Evolutionary conservation across 495 filamentous ascomycete species (phyloP).

Genomic region (Apiosordaria backusii): DNA sequence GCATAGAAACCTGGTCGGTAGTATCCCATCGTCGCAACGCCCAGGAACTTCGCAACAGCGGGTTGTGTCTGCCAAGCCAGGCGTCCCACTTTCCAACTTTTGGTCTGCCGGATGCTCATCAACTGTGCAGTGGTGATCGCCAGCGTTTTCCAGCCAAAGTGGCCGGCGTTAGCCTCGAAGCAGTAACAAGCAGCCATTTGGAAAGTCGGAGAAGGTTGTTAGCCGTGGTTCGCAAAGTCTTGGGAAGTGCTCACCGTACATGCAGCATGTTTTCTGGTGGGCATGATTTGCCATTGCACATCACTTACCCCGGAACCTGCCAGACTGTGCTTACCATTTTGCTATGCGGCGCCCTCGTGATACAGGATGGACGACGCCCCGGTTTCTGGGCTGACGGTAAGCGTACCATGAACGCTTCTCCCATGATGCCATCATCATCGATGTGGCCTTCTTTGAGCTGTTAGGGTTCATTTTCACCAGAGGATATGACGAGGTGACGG

Average conservation of each 20-base stretch:
- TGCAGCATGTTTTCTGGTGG: neutral
- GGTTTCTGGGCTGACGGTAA: constrained; percentile 16
- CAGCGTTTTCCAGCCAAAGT: neutral
- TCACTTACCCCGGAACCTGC: neutral
- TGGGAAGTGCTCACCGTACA: neutral
- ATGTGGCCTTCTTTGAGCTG: neutral
- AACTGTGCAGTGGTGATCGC: neutral
- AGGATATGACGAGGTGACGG: neutral
- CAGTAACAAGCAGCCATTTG: neutral
- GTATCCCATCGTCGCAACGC: constrained; percentile 3
- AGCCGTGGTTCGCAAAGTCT: neutral
- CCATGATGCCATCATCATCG: constrained; percentile 4
- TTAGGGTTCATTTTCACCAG: too few species aligned
- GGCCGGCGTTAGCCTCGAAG: neutral
- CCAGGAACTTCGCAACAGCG: neutral
- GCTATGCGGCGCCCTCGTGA: constrained; percentile 2
- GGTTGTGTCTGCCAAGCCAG: neutral
- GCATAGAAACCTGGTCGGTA: constrained; percentile 4
- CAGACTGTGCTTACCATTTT: neutral
- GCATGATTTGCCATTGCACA: neutral
- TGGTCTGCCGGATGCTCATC: neutral
- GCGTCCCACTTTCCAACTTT: constrained; percentile 4
- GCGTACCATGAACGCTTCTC: constrained; percentile 3
- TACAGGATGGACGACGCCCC: constrained; percentile 7
- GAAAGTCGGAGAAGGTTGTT: neutral